phyloP scores from a whole-genome alignment of 768 basidiomycete genomes.

The Boletus sensibilis region DNA sequence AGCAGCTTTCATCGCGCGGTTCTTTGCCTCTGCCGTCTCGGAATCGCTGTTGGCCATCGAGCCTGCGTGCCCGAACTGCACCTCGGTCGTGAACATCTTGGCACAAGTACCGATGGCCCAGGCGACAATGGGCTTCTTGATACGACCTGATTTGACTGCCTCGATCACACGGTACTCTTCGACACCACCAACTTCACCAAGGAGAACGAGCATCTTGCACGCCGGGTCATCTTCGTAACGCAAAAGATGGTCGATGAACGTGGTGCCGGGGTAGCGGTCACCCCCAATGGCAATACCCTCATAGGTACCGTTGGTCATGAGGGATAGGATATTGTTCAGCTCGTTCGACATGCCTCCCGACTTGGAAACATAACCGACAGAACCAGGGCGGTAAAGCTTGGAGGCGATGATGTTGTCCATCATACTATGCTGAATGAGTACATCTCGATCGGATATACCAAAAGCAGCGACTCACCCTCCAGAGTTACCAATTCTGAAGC shows the following conservation, averaged over 20 bases:
- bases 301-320: slow-evolving; percentile 96
- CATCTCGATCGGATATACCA: background rate
- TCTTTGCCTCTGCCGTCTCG: slow-evolving; percentile 99
- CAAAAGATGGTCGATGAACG: slow-evolving; percentile 98
- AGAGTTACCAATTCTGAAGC: slow-evolving; percentile 99
- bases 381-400: slow-evolving; percentile 96
- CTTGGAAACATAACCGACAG: slow-evolving; percentile 98
- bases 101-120: slow-evolving; percentile 99
- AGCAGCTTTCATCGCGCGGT: slow-evolving; percentile 88
- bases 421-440: slow-evolving; percentile 57
- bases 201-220: slow-evolving; percentile 98
- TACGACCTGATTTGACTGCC: slow-evolving; percentile 87
- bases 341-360: slow-evolving; percentile 99
- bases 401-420: slow-evolving; percentile 99
- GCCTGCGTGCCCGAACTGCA: slow-evolving; percentile 99
- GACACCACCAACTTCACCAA: slow-evolving; percentile 98
- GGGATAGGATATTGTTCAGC: slow-evolving; percentile 98
- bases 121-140: slow-evolving; percentile 98
- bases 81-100: slow-evolving; percentile 99
- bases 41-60: slow-evolving; percentile 96
- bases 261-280: slow-evolving; percentile 97
- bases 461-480: slow-evolving; percentile 65
- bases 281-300: slow-evolving; percentile 99
- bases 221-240: slow-evolving; percentile 96
- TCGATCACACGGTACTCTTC: slow-evolving; percentile 99